These are phyloP conservation scores for Fusarium nisikadoi DNA, from an alignment of 2,329 filamentous ascomycete species.

Conservation along the genomic window DNA sequence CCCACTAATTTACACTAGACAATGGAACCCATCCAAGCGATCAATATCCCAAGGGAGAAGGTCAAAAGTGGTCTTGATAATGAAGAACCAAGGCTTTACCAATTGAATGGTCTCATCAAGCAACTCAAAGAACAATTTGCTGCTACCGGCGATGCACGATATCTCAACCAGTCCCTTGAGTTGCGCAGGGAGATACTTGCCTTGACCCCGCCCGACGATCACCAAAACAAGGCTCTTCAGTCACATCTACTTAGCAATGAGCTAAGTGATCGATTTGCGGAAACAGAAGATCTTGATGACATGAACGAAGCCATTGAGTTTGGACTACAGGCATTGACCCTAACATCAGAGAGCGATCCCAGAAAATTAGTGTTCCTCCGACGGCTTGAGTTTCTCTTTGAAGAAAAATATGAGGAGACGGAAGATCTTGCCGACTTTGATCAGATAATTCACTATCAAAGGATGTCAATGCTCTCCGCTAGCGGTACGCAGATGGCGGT, in stretches of 20 bases:
- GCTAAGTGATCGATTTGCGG: background rate
- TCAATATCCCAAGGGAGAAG: too few relatives aligned
- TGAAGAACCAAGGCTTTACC: background rate
- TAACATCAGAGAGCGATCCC: background rate
- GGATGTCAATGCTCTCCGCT: background rate
- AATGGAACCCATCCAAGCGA: background rate
- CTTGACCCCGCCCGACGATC: rapidly evolving
- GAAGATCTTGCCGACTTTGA: background rate
- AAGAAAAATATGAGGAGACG: background rate
- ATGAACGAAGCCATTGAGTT: background rate
- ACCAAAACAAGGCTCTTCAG: background rate
- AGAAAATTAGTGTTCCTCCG: background rate
- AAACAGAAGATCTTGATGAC: background rate
- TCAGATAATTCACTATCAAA: background rate
- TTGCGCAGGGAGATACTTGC: background rate
- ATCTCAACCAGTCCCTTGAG: background rate
- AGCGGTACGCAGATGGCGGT: rapidly evolving
- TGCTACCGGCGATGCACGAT: background rate
- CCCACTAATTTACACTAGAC: background rate
- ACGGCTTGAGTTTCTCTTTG: background rate
- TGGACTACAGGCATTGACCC: background rate
- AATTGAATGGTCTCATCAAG: background rate
- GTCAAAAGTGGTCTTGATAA: background rate
- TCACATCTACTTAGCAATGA: background rate
- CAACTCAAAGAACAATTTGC: background rate